Percentiles rank a stretch among this genome's conserved stretches.
These are phyloP conservation scores for Linum trigynum DNA, from an alignment of 345 rosid genomes.

Conservation along the genomic window DNA sequence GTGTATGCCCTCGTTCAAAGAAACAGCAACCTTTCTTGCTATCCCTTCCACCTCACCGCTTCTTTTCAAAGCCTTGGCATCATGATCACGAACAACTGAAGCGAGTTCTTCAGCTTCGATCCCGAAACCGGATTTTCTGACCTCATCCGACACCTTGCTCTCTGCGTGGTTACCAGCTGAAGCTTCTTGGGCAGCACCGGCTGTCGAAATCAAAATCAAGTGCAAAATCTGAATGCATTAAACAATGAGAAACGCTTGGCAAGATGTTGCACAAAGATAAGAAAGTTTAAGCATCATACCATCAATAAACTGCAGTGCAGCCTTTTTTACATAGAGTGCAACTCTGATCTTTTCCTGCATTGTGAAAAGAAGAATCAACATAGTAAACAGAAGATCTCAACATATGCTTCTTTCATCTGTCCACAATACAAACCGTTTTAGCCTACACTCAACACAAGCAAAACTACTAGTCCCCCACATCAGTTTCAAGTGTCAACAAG, in stretches of 20 bases:
- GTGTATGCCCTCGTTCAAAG: neutral
- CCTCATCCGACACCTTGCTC: neutral
- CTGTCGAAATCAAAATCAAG: neutral
- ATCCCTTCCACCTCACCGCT: constrained; percentile 1
- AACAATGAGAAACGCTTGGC: neutral
- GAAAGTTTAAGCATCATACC: constrained; percentile 39
- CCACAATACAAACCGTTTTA: neutral
- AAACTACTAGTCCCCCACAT: neutral
- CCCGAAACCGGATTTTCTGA: neutral
- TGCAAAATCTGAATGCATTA: no score
- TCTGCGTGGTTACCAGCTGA: neutral
- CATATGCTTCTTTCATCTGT: neutral
- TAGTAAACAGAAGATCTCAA: constrained; percentile 3
- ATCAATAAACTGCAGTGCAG: constrained; percentile 81
- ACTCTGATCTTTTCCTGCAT: constrained; percentile 84
- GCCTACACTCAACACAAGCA: neutral
- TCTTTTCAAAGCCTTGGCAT: neutral
- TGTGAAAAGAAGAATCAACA: neutral
- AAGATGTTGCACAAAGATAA: neutral
- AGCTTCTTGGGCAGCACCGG: neutral
- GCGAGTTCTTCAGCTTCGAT: constrained; percentile 3
- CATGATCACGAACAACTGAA: constrained; percentile 1
- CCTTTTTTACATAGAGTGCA: constrained; percentile 83
- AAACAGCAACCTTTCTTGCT: neutral
- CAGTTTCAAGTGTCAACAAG: no score